A percentile compares a stretch with the other conserved stretches of the same genome.
These are phyloP conservation scores for Ocimum tenuiflorum DNA, from an alignment of 257 asterid genomes.

Conservation along the genomic window DNA sequence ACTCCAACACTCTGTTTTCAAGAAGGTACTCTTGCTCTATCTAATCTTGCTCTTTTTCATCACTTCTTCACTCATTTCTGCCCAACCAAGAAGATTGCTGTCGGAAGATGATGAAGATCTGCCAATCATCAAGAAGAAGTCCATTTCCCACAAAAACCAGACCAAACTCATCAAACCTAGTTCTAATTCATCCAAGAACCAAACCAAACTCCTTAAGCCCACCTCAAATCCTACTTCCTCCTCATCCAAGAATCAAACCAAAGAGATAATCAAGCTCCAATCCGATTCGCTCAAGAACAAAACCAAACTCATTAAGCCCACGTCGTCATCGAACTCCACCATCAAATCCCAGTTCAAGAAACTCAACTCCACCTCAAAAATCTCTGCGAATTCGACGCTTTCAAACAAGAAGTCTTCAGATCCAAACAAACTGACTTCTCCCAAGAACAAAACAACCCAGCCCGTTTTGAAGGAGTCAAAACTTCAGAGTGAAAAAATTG, in stretches of 20 bases:
- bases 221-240: conserved; percentile 2
- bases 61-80: conserved; percentile 37
- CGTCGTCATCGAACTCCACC: conserved; percentile 8
- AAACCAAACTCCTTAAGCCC: conserved; percentile 29
- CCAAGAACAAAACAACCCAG: conserved; percentile 51
- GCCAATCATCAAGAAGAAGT: conserved; percentile 37
- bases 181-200: conserved; percentile 25
- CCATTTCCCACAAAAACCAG: conserved; percentile 35
- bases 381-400: conserved; percentile 35
- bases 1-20: conserved; percentile 28
- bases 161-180: conserved; percentile 30
- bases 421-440: conserved; percentile 29
- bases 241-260: conserved; percentile 40
- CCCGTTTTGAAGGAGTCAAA: conserved; percentile 27
- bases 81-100: conserved; percentile 29
- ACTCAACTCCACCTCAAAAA: conserved; percentile 58
- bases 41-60: conserved; percentile 34
- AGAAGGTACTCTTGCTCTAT: conserved; percentile 36
- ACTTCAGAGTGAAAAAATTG: conserved; percentile 20
- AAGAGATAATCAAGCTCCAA: conserved; percentile 17
- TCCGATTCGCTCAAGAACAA: conserved; percentile 30
- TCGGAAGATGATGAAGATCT: conserved; percentile 33
- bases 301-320: conserved; percentile 34
- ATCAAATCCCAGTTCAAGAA: conserved; percentile 49
- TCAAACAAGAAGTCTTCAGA: conserved; percentile 49